Evolutionary conservation across 495 filamentous ascomycete genomes (phyloP).

Genomic region (Trichoderma asperelloides): DNA sequence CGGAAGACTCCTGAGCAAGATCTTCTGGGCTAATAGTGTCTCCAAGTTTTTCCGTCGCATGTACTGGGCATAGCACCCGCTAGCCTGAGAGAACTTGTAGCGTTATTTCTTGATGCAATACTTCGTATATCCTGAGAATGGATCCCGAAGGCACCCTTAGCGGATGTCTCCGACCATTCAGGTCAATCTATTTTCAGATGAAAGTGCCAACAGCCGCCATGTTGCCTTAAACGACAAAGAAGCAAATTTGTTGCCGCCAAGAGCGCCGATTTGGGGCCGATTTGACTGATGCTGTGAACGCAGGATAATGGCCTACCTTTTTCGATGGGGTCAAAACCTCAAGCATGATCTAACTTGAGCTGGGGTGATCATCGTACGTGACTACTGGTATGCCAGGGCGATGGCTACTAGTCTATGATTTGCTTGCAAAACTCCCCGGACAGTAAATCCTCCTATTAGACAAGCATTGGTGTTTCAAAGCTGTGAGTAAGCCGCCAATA

Average conservation of each 20-base stretch:
- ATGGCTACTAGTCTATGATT: neutral
- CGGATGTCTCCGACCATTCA: neutral
- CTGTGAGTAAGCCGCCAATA: neutral
- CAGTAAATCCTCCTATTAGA: neutral
- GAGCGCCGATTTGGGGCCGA: neutral
- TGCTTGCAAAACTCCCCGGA: neutral
- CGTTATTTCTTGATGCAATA: neutral
- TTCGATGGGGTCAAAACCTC: neutral
- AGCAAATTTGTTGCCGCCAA: neutral
- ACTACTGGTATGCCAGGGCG: neutral
- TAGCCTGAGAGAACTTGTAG: neutral
- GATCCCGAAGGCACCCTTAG: neutral
- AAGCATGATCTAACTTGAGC: neutral
- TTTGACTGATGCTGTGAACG: neutral
- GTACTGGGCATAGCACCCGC: neutral
- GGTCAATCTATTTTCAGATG: neutral
- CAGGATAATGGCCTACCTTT: neutral
- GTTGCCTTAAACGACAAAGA: neutral
- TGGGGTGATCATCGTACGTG: neutral
- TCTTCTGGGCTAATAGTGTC: neutral
- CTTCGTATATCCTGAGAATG: neutral
- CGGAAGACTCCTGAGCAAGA: neutral
- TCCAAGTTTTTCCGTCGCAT: neutral
- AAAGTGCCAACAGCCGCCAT: neutral
- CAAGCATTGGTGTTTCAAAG: neutral